These are phyloP conservation scores for Peziza echinospora DNA, from an alignment of 495 filamentous ascomycete species.

Conservation along the genomic window DNA sequence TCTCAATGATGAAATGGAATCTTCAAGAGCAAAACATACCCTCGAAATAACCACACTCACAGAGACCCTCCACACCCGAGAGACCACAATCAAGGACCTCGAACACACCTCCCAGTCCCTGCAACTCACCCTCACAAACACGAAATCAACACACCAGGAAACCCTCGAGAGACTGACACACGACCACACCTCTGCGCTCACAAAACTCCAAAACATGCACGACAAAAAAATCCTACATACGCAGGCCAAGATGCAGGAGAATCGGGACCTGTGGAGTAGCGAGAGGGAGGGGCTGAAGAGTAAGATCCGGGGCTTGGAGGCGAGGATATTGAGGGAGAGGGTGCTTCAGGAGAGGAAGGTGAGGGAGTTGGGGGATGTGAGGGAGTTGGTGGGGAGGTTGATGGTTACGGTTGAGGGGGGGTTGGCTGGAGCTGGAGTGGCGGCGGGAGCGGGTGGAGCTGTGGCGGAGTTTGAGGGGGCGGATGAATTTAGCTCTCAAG, in stretches of 20 bases:
- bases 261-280: neutral
- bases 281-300: conserved; percentile 5
- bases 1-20: neutral
- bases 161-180: neutral
- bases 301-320: neutral
- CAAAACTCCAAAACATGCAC: neutral
- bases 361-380: conserved; percentile 8
- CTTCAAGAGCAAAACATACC: neutral
- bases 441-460: conserved; percentile 10
- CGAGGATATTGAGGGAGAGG: conserved; percentile 1
- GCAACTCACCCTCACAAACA: neutral
- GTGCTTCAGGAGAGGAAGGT: conserved; percentile 3
- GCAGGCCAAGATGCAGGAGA: neutral
- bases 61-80: neutral
- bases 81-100: neutral
- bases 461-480: conserved; percentile 10
- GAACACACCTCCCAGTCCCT: no score
- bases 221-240: neutral
- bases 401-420: conserved; percentile 1
- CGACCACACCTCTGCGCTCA: neutral
- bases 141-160: neutral
- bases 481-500: no score
- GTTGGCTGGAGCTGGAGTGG: conserved; percentile 6
- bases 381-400: conserved; percentile 6
- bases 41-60: neutral